phyloP scores from a whole-genome alignment of 768 basidiomycete species.

The Amanita rubescens region DNA sequence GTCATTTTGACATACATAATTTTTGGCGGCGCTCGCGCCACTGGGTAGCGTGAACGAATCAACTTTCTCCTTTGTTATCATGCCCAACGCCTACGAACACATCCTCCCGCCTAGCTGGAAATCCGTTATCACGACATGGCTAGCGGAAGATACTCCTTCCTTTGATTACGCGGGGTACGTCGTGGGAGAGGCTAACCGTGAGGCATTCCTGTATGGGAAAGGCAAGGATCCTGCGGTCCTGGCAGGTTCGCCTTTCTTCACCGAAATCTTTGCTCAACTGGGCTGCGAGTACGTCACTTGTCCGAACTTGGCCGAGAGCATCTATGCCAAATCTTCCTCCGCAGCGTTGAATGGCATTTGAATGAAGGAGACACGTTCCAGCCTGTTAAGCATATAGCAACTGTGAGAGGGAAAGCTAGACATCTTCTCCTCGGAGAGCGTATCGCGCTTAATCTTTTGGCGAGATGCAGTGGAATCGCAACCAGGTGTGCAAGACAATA shows the following conservation, averaged over 20 bases:
- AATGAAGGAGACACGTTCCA: constrained; percentile 77
- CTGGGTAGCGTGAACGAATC: neutral
- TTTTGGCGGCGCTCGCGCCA: too few species aligned
- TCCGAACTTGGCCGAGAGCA: too few species aligned
- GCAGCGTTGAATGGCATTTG: constrained; percentile 90
- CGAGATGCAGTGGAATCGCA: constrained; percentile 94
- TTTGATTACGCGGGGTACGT: constrained; percentile 97
- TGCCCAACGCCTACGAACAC: constrained; percentile 44
- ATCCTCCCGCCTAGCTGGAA: constrained; percentile 95
- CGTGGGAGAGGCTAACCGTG: constrained; percentile 82
- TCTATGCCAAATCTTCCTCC: neutral
- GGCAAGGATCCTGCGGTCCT: constrained; percentile 71
- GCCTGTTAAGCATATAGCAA: constrained; percentile 81
- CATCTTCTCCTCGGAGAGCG: constrained; percentile 88
- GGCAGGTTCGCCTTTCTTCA: constrained; percentile 93
- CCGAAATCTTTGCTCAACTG: constrained; percentile 83
- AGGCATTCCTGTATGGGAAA: constrained; percentile 89
- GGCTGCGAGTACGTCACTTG: constrained; percentile 62
- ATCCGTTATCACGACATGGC: constrained; percentile 70
- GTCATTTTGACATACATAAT: too few species aligned
- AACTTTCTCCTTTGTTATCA: neutral
- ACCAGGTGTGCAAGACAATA: constrained; percentile 60
- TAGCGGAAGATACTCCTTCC: constrained; percentile 89
- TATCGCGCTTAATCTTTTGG: constrained; percentile 87
- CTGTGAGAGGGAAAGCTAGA: constrained; percentile 84